Evolutionary conservation across 148 eudicot genomes (phyloP).

Genomic region (Chenopodium formosanum): DNA sequence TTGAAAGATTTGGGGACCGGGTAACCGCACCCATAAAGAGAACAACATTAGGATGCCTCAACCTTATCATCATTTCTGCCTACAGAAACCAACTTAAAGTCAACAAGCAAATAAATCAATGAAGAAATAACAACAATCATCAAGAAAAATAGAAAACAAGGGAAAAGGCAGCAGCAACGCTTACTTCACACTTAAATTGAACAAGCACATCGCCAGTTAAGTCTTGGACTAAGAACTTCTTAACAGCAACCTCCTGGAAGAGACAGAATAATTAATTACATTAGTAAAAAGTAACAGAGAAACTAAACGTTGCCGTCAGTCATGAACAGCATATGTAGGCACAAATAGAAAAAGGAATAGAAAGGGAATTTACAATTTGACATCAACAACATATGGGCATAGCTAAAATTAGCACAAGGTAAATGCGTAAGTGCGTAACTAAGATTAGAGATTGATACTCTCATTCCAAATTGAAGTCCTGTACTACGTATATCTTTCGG

Average conservation of each 20-base stretch:
- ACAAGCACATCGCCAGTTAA: slow-evolving; percentile 74
- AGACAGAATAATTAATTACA: slow-evolving; percentile 19
- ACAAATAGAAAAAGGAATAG: neutral
- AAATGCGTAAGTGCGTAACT: neutral
- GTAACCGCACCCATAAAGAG: slow-evolving; percentile 99
- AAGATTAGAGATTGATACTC: neutral
- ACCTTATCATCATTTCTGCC: slow-evolving; percentile 93
- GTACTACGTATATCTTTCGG: neutral
- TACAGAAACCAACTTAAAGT: slow-evolving; percentile 33
- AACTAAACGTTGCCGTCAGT: neutral
- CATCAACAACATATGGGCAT: neutral
- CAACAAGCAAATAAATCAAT: neutral
- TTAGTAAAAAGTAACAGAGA: neutral
- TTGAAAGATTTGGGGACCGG: slow-evolving; percentile 90
- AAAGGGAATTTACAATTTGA: neutral
- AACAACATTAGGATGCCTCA: slow-evolving; percentile 98
- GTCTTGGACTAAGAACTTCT: slow-evolving; percentile 94
- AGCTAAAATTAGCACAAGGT: neutral
- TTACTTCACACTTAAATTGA: slow-evolving; percentile 90
- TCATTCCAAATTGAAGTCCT: neutral
- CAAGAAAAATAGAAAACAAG: neutral
- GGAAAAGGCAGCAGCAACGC: slow-evolving; percentile 20
- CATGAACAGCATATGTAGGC: neutral
- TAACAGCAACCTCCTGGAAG: slow-evolving; percentile 96
- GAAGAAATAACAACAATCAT: neutral